These are phyloP conservation scores for Xylariales sp. DNA, from an alignment of 2,329 filamentous ascomycete genomes.

Conservation along the genomic window DNA sequence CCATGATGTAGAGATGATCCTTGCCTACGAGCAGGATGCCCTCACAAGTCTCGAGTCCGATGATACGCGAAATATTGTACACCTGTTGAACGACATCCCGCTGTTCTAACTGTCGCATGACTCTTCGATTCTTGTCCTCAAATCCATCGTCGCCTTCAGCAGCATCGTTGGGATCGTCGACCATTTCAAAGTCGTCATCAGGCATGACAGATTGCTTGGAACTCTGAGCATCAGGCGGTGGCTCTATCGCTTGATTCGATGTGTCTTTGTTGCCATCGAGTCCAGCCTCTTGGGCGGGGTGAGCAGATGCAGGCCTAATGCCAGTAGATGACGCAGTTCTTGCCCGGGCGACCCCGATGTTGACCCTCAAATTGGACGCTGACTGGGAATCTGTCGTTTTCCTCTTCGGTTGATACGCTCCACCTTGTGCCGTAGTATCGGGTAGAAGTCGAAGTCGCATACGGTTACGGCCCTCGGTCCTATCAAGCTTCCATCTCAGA, in stretches of 20 bases:
- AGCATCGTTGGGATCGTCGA: conserved; percentile 85
- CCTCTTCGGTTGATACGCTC: conserved; percentile 81
- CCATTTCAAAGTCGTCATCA: conserved; percentile 93
- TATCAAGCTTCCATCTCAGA: conserved; percentile 85
- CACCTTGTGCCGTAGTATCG: conserved; percentile 63
- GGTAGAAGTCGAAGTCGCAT: conserved; percentile 87
- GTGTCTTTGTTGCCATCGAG: conserved; percentile 6
- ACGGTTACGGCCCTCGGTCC: conserved; percentile 90
- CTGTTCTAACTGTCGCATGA: conserved; percentile 87
- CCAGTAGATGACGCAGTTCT: conserved; percentile 13
- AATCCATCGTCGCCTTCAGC: conserved; percentile 71
- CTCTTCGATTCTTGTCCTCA: conserved; percentile 97
- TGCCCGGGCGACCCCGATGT: conserved; percentile 12
- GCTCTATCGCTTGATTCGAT: conserved; percentile 10
- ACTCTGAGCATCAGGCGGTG: conserved; percentile 19
- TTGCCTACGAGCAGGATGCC: conserved; percentile 91
- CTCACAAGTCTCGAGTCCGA: conserved; percentile 89
- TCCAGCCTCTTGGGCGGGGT: conserved; percentile 13
- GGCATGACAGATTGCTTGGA: conserved; percentile 34
- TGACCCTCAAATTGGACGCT: conserved; percentile 31
- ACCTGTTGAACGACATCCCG: conserved; percentile 91
- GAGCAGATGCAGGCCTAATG: conserved; percentile 14
- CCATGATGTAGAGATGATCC: conserved; percentile 86
- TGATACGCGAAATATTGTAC: conserved; percentile 91
- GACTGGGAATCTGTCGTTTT: conserved; percentile 46